Evolutionary conservation across 2,329 filamentous ascomycete species (phyloP).

Genomic region (Cladosporium oxysporum): DNA sequence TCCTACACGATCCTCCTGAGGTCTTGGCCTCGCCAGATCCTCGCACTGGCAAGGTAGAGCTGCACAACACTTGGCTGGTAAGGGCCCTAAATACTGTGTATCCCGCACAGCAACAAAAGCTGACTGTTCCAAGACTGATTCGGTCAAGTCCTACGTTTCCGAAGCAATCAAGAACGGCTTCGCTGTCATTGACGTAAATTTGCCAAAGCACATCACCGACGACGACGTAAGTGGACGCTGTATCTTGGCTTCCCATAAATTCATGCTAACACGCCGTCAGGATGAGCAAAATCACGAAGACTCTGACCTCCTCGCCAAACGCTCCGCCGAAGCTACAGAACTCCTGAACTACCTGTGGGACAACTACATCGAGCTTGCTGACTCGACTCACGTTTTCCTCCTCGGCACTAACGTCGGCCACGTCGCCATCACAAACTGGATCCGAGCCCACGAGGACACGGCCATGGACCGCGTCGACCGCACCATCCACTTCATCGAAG

Average conservation of each 20-base stretch:
- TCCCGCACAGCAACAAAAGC: slow-evolving; percentile 33
- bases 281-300: slow-evolving; percentile 41
- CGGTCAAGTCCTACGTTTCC: slow-evolving; percentile 75
- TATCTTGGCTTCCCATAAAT: too few species aligned
- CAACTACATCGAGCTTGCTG: slow-evolving; percentile 82
- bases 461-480: slow-evolving; percentile 69
- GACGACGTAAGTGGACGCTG: slow-evolving; percentile 44
- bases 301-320: slow-evolving; percentile 49
- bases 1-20: slow-evolving; percentile 73
- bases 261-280: slow-evolving; percentile 41
- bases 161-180: slow-evolving; percentile 79
- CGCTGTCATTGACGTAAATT: slow-evolving; percentile 86
- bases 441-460: slow-evolving; percentile 66
- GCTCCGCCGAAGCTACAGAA: slow-evolving; percentile 59
- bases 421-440: slow-evolving; percentile 75
- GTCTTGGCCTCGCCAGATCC: slow-evolving; percentile 46
- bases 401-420: slow-evolving; percentile 91
- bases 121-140: slow-evolving; percentile 69
- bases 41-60: slow-evolving; percentile 68
- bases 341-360: slow-evolving; percentile 91
- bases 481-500: slow-evolving; percentile 79
- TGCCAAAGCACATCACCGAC: slow-evolving; percentile 74
- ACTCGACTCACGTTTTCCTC: slow-evolving; percentile 74
- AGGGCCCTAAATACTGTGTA: slow-evolving; percentile 40
- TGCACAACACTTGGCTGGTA: slow-evolving; percentile 88